phyloP scores from a whole-genome alignment of 148 eudicot species.

The Heliosperma pusillum region DNA sequence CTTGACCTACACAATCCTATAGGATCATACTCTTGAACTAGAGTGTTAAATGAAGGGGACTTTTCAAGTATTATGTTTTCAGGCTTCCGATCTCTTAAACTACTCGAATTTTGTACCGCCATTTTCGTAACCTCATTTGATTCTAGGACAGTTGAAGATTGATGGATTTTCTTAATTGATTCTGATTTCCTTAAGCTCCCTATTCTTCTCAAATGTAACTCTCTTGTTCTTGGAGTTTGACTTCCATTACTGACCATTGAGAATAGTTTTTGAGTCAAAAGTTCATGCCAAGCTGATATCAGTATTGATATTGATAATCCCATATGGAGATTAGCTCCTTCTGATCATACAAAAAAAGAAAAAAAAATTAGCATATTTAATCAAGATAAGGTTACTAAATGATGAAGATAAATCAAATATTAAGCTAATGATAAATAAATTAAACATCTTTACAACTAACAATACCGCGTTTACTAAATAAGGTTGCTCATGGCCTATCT shows the following conservation, averaged over 20 bases:
- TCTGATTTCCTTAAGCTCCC: constrained; percentile 42
- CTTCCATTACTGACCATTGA: constrained; percentile 21
- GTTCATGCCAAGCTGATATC: constrained; percentile 56
- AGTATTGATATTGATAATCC: constrained; percentile 49
- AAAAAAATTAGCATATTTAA: neutral
- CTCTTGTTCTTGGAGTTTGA: constrained; percentile 25
- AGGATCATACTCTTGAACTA: constrained; percentile 35
- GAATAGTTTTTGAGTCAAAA: constrained; percentile 34
- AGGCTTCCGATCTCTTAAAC: constrained; percentile 44
- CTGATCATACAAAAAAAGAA: neutral
- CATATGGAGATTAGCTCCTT: constrained; percentile 21
- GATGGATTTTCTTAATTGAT: constrained; percentile 25
- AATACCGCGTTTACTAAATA: too few species aligned
- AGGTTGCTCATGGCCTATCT: too few species aligned
- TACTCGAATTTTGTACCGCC: constrained; percentile 30
- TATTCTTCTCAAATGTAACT: constrained; percentile 33
- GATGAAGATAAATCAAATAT: neutral
- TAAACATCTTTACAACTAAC: too few species aligned
- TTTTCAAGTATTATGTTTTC: constrained; percentile 45
- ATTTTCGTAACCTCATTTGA: neutral
- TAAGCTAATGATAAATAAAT: too few species aligned
- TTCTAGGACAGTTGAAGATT: constrained; percentile 12
- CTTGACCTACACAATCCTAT: constrained; percentile 28
- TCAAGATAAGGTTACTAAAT: neutral
- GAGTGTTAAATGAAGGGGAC: constrained; percentile 55